Evolutionary conservation across 192 early-diverging fungal species (phyloP).

Genomic region (Obelidium mucronatum): DNA sequence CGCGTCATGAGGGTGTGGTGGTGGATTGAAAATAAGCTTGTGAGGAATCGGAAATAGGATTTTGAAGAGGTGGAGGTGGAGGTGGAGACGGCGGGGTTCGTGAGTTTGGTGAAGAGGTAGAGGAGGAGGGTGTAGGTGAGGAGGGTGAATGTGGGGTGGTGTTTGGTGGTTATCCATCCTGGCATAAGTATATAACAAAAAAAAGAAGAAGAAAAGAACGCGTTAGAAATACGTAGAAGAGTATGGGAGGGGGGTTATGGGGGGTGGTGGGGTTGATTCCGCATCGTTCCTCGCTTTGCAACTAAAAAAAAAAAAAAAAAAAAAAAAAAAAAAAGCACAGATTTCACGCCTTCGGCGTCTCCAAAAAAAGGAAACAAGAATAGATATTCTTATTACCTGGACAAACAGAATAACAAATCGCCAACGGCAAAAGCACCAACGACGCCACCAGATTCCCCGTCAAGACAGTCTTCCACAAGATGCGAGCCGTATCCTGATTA

Average conservation of each 20-base stretch:
- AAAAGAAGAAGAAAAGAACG: too few relatives aligned
- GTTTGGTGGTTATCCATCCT: not conserved
- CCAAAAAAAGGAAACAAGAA: not conserved
- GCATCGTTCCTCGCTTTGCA: too few relatives aligned
- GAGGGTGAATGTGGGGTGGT: not conserved
- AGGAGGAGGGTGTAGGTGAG: not conserved
- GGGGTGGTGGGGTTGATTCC: too few relatives aligned
- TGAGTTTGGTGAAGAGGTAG: not conserved
- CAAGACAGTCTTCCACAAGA: not conserved
- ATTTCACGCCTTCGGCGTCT: too few relatives aligned
- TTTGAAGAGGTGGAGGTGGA: too few relatives aligned
- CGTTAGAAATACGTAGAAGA: too few relatives aligned
- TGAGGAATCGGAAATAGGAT: not conserved
- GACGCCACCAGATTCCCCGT: not conserved
- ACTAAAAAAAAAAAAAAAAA: too few relatives aligned
- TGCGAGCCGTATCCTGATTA: not conserved
- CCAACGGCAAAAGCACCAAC: not conserved
- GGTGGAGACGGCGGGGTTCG: not conserved
- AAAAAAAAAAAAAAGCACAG: too few relatives aligned
- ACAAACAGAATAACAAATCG: not conserved
- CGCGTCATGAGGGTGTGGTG: conserved; percentile 81
- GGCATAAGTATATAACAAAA: too few relatives aligned
- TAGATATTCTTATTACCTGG: too few relatives aligned
- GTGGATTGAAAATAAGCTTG: conserved; percentile 42
- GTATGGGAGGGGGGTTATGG: too few relatives aligned